Evolutionary conservation across 176 grass and related monocot species (phyloP).

Genomic region (Eragrostis nindensis): DNA sequence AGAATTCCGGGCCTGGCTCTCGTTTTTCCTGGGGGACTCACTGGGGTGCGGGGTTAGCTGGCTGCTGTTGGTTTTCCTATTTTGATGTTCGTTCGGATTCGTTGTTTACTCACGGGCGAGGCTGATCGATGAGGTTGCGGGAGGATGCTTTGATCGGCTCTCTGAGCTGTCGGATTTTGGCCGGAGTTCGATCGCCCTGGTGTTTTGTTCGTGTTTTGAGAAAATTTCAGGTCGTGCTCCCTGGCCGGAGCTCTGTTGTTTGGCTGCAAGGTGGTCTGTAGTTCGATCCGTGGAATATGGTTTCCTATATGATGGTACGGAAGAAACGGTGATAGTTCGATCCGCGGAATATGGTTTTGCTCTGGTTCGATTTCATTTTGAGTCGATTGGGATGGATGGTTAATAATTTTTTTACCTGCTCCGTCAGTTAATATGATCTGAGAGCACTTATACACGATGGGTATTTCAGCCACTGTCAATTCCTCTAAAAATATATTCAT

Average conservation of each 20-base stretch:
- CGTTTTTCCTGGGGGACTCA: background rate
- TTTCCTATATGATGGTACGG: background rate
- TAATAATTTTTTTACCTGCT: background rate
- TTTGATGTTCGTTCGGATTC: background rate
- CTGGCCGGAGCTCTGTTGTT: background rate
- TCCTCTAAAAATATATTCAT: background rate
- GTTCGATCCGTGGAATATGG: conserved; percentile 23
- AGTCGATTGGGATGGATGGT: background rate
- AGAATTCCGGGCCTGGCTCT: conserved; percentile 31
- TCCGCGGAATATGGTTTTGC: background rate
- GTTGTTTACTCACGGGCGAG: background rate
- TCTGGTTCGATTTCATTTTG: background rate
- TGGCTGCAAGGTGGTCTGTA: background rate
- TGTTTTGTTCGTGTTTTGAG: background rate
- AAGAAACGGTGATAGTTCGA: background rate
- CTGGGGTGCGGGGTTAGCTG: conserved; percentile 1
- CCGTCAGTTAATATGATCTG: background rate
- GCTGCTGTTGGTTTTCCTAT: conserved; percentile 18
- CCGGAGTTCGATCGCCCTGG: background rate
- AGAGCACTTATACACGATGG: background rate
- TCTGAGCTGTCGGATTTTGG: background rate
- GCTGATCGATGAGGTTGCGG: background rate
- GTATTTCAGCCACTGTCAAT: background rate
- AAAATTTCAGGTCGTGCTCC: background rate
- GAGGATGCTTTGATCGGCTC: background rate